These are phyloP conservation scores for Kuraishia capsulata DNA, from an alignment of 805 yeast genomes.

Conservation along the genomic window DNA sequence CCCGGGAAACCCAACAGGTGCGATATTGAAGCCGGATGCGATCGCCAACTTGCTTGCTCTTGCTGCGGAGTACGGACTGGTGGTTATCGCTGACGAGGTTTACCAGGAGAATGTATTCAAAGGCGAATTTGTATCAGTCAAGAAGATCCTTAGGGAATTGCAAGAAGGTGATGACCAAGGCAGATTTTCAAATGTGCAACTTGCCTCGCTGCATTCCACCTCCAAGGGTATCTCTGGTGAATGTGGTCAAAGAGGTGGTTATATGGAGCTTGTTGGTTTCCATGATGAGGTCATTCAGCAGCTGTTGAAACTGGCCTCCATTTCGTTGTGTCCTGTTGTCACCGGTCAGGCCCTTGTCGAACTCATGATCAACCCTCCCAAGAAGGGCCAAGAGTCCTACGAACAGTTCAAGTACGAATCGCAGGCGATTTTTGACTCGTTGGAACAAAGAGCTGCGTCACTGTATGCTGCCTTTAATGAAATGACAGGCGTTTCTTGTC, in stretches of 20 bases:
- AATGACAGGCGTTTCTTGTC: slow-evolving; percentile 80
- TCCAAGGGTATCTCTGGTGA: slow-evolving; percentile 97
- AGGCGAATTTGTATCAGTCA: slow-evolving; percentile 78
- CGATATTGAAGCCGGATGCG: slow-evolving; percentile 56
- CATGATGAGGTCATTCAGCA: slow-evolving; percentile 57
- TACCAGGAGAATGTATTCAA: slow-evolving; percentile 88
- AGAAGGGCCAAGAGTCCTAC: slow-evolving; percentile 65
- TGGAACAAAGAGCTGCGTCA: slow-evolving; percentile 52
- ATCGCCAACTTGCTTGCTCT: slow-evolving; percentile 66
- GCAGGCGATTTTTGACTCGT: slow-evolving; percentile 46
- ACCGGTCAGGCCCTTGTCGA: slow-evolving; percentile 92
- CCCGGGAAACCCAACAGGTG: slow-evolving; percentile 98
- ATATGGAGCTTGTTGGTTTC: slow-evolving; percentile 89
- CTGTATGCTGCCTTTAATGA: slow-evolving; percentile 63
- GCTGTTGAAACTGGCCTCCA: slow-evolving; percentile 79
- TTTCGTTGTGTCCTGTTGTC: slow-evolving; percentile 89
- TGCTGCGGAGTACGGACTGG: slow-evolving; percentile 79
- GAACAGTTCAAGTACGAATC: slow-evolving; percentile 59
- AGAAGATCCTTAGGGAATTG: slow-evolving; percentile 63
- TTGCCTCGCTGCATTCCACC: slow-evolving; percentile 94
- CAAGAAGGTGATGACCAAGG: slow-evolving; percentile 43
- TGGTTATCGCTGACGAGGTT: slow-evolving; percentile 94
- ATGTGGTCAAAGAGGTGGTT: slow-evolving; percentile 99
- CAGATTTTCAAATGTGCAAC: slow-evolving; percentile 60
- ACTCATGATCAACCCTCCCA: slow-evolving; percentile 89